Base-by-base conservation (phyloP, 306 rosid species). In the Styphnolobium japonicum region DNA sequence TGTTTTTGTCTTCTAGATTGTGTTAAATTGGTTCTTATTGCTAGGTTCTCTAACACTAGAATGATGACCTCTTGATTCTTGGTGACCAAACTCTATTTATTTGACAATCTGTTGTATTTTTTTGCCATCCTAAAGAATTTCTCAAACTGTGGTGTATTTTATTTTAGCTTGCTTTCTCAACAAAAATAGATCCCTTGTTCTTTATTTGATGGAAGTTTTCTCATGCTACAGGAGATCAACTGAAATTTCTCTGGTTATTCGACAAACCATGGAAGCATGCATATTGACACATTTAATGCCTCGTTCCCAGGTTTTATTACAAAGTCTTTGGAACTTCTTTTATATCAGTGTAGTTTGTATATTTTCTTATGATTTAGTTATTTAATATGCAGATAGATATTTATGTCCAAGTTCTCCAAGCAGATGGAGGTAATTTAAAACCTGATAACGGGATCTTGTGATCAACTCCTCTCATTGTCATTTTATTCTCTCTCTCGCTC, bases 351-450 rank as follows among this genome's bases (percentile, higher is more conserved):
- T 11, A 22, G 33, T 10, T 45, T 57, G 14, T 48, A 42, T 82
- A 11, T 55, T 39, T 76, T 72, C 27, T 80, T 49, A 82, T 67
- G 67, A 57, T 56, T 65, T 73, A 63, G 67, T 67, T 63, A 21
- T 77, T 33, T 55, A 43, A 23, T 43, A 42, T 81, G 73, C 91
- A 94, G 98, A 92, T 94, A 58, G 97, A 94, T 86, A 90, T 94
- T 76, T 92, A 89, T 82, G 96, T 92, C 67, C 97, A 92, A 90
- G 92, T 94, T 83, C 92, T 94, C 56, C 98, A 94, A 88, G 98
- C 97, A 34, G 97, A 94, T 86, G 98, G 97, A 82, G 97, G 98
- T 94, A 85, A 74, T 23, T 57, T 53, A 22, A 57, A 53, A 27
- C 27, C 75, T 52, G 60, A 55, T 52, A 72, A 65, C 39, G 68